Evolutionary conservation across 2,329 filamentous ascomycete species (phyloP), one percentile per base, ranked within the genome.

Genomic region (Westerdykella aurantiaca): DNA sequence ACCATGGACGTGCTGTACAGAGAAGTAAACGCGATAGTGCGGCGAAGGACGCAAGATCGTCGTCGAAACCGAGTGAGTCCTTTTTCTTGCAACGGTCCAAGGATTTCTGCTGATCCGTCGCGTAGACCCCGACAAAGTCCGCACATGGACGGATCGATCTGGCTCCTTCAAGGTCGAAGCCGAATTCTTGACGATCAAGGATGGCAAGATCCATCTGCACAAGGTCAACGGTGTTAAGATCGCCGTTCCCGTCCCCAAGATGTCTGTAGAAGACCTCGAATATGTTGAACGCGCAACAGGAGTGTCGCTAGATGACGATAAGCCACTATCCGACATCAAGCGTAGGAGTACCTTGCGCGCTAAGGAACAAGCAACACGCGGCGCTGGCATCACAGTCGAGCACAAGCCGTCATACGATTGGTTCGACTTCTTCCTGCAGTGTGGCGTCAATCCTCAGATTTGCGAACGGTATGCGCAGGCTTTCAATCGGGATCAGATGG

Each of bases 201-300:
- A 97, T 63, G 88, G 90, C 51, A 97, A 97, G 69, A 94, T 98
- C 53, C 94, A 98, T 68, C 75, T 98, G 17, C 93, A 98, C 74
- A 98, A 98, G 72, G 79, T 88, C 70, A 98, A 98, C 63, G 93
- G 93, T 31, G 89, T 98, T 58, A 97, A 97, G 69, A 98, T 98
- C 68, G 93, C 93, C 7, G 93, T 98, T 4, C 93, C 93, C 2
- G 81, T 97, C 22, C 76, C 82, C 33, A 98, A 98, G 67, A 98
- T 98, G 93, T 94, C 91, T 1, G 77, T 89, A 34, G 86, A 91
- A 60, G 93, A 98, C 69, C 76, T 98, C 33, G 91, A 96, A 69
- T 97, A 94, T 58, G 91, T 98, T 44, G 93, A 98, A 69, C 81
- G 79, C 47, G 75, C 81, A 13, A 93, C 90, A n/a, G 89, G 90